Conservation (phyloP, 164 flowering plant species). For the Vitis rupestris region DNA sequence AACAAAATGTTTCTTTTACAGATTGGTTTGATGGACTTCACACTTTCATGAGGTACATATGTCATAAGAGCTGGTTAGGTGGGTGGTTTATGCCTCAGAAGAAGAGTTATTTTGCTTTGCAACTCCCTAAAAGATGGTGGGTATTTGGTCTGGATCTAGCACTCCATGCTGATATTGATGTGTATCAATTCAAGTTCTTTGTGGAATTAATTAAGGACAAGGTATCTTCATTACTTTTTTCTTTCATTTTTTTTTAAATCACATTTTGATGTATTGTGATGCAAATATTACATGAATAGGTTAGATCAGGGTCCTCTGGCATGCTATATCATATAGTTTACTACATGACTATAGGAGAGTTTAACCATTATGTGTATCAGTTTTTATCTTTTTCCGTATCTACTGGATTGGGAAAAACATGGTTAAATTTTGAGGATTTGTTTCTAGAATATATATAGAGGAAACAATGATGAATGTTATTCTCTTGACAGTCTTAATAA, state of each 20-base stretch:
- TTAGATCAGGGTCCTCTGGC: too few species aligned
- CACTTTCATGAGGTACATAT: slow-evolving; percentile 93
- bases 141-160: slow-evolving; percentile 97
- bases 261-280: neutral
- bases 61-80: slow-evolving; percentile 98
- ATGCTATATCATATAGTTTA: too few species aligned
- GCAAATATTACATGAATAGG: neutral
- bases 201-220: slow-evolving; percentile 64
- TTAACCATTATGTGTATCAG: too few species aligned
- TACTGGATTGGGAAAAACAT: too few species aligned
- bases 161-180: slow-evolving; percentile 96
- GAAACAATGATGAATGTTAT: too few species aligned
- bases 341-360: too few species aligned
- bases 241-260: neutral
- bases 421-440: too few species aligned
- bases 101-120: slow-evolving; percentile 97
- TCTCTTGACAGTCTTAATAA: too few species aligned
- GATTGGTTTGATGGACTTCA: slow-evolving; percentile 99
- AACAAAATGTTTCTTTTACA: slow-evolving; percentile 24
- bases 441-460: too few species aligned
- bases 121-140: slow-evolving; percentile 98
- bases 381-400: too few species aligned
- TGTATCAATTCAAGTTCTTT: slow-evolving; percentile 94
- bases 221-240: slow-evolving; percentile 40
- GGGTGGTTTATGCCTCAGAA: slow-evolving; percentile 99